These are phyloP conservation scores for Pythium rhizo-oryzae DNA, from an alignment of 352 stramenopile genomes.

Conservation along the genomic window DNA sequence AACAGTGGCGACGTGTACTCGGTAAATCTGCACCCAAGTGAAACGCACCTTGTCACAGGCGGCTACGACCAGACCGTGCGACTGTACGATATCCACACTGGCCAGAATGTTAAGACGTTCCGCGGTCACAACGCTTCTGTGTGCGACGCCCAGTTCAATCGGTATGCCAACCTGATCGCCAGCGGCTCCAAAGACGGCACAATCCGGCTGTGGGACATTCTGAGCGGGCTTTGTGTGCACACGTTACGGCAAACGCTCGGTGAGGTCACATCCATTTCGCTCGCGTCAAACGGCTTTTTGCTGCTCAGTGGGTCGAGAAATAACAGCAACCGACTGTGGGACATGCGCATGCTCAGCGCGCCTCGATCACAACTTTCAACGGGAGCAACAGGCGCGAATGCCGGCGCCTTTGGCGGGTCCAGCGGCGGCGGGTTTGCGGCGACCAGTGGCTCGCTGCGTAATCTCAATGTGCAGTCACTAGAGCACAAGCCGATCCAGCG, in stretches of 20 bases:
- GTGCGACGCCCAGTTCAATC: conserved; percentile 89
- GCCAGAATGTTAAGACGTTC: conserved; percentile 76
- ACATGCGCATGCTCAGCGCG: conserved; percentile 85
- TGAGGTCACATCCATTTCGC: conserved; percentile 86
- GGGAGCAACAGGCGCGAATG: conserved; percentile 3
- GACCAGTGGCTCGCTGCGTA: conserved; percentile 24
- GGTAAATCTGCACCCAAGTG: conserved; percentile 82
- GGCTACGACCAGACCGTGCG: conserved; percentile 89
- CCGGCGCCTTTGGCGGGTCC: conserved; percentile 7
- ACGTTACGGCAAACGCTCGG: conserved; percentile 84
- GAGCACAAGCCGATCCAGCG: conserved; percentile 80
- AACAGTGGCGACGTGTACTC: conserved; percentile 77
- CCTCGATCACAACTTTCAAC: conserved; percentile 64
- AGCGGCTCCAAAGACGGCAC: conserved; percentile 87
- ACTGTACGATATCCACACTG: conserved; percentile 82
- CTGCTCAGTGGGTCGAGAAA: conserved; percentile 85
- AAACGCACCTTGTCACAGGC: conserved; percentile 86
- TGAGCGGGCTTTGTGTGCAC: conserved; percentile 86
- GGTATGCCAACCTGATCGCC: conserved; percentile 84
- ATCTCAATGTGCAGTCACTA: conserved; percentile 32
- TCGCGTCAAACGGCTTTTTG: conserved; percentile 80
- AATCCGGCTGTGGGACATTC: conserved; percentile 88
- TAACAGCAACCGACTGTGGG: conserved; percentile 90
- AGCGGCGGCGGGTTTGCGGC: conserved; percentile 11
- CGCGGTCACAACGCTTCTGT: conserved; percentile 79